phyloP scores from a whole-genome alignment of 2,329 filamentous ascomycete species.

The Hypoxylon sp. region DNA sequence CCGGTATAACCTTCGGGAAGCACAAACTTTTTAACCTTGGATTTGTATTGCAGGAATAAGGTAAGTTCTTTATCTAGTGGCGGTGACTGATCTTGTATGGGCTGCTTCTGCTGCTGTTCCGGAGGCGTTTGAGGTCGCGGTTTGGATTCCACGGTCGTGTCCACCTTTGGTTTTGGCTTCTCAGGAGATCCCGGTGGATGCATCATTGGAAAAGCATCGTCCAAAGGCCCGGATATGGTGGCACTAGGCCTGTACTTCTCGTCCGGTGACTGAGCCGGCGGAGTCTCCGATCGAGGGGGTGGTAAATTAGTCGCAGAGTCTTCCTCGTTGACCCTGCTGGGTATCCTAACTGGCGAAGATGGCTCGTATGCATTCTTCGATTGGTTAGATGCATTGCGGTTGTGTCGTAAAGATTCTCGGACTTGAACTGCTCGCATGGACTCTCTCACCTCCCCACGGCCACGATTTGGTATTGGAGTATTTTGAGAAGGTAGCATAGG shows the following conservation, averaged over 20 bases:
- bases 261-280: constrained; percentile 72
- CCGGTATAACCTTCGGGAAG: constrained; percentile 87
- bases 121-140: constrained; percentile 56
- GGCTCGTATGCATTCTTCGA: constrained; percentile 66
- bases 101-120: constrained; percentile 67
- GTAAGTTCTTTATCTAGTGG: constrained; percentile 88
- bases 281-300: constrained; percentile 58
- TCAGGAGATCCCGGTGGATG: constrained; percentile 52
- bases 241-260: constrained; percentile 74
- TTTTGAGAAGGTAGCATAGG: constrained; percentile 89
- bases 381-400: constrained; percentile 63
- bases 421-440: constrained; percentile 79
- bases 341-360: constrained; percentile 71
- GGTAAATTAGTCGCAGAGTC: constrained; percentile 52
- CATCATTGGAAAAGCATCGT: constrained; percentile 62
- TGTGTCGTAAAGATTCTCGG: constrained; percentile 66
- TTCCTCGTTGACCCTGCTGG: constrained; percentile 76
- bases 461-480: constrained; percentile 86
- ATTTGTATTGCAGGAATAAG: constrained; percentile 95
- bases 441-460: constrained; percentile 82
- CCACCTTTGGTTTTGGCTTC: constrained; percentile 46
- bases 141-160: constrained; percentile 43
- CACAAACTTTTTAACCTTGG: constrained; percentile 96
- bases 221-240: constrained; percentile 71
- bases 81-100: constrained; percentile 75